These are phyloP conservation scores for Phycomyces nitens DNA, from an alignment of 192 early-diverging fungal genomes.

Conservation along the genomic window DNA sequence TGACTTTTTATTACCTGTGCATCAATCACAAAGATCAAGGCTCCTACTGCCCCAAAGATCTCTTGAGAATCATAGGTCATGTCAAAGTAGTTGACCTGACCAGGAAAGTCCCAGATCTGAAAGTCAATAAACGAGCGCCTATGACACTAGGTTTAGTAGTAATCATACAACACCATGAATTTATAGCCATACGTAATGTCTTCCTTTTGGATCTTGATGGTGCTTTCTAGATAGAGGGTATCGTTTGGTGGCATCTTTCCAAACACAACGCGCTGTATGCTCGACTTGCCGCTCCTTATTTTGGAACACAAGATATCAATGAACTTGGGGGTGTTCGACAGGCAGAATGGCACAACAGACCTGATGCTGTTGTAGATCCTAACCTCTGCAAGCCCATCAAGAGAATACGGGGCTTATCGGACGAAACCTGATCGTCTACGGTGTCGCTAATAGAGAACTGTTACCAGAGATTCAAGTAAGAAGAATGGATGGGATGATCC, in stretches of 20 bases:
- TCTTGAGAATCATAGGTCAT: slow-evolving; percentile 58
- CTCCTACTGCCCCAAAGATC: slow-evolving; percentile 67
- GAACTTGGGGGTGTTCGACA: neutral
- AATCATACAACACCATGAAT: neutral
- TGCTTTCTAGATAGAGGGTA: slow-evolving; percentile 80
- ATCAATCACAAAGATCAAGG: slow-evolving; percentile 92
- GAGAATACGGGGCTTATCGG: slow-evolving; percentile 40
- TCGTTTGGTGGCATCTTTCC: slow-evolving; percentile 86
- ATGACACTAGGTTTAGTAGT: neutral
- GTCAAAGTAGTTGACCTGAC: slow-evolving; percentile 80
- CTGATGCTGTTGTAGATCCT: neutral
- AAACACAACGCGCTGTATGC: slow-evolving; percentile 83
- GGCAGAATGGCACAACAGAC: neutral
- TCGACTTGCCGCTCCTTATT: slow-evolving; percentile 77
- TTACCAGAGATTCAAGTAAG: neutral
- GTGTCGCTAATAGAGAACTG: slow-evolving; percentile 16
- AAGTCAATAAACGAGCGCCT: slow-evolving; percentile 77
- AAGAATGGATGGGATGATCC: neutral
- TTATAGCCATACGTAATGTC: slow-evolving; percentile 53
- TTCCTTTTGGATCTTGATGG: slow-evolving; percentile 67
- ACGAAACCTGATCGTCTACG: slow-evolving; percentile 20
- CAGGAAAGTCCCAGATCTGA: slow-evolving; percentile 90
- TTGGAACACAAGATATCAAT: neutral
- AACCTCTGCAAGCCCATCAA: slow-evolving; percentile 49
- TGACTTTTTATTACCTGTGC: slow-evolving; percentile 63